Conservation (phyloP, 495 filamentous ascomycete species). For the Penicillium salamii region DNA sequence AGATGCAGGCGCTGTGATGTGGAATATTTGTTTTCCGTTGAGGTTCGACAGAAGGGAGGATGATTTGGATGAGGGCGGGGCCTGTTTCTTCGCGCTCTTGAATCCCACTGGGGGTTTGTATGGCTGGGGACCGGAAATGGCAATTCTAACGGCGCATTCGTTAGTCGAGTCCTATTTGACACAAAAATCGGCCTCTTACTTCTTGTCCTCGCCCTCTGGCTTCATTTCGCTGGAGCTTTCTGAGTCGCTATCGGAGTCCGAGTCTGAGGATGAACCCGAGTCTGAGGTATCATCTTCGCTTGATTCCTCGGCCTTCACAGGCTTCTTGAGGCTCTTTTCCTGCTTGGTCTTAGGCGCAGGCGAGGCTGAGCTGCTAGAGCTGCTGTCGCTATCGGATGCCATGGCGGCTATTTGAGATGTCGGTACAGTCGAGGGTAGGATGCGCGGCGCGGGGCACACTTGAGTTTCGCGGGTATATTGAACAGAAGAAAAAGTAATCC, state of each 20-base stretch:
- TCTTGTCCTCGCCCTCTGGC: slow-evolving; percentile 19
- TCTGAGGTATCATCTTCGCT: slow-evolving; percentile 21
- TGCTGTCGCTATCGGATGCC: slow-evolving; percentile 33
- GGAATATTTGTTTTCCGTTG: slow-evolving; percentile 42
- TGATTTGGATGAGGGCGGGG: slow-evolving; percentile 31
- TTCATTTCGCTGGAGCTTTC: slow-evolving; percentile 36
- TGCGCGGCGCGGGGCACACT: slow-evolving; percentile 1
- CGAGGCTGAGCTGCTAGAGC: slow-evolving; percentile 31
- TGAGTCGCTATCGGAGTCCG: slow-evolving; percentile 28
- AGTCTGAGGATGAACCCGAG: slow-evolving; percentile 26
- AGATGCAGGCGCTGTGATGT: slow-evolving; percentile 43
- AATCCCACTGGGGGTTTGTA: slow-evolving; percentile 45
- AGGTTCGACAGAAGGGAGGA: slow-evolving; percentile 41
- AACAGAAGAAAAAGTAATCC: too few species aligned
- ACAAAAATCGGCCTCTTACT: slow-evolving; percentile 14
- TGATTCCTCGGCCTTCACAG: slow-evolving; percentile 25
- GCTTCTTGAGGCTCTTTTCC: slow-evolving; percentile 26
- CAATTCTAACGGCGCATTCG: slow-evolving; percentile 8
- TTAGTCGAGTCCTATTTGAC: background rate
- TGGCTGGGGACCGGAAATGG: slow-evolving; percentile 24
- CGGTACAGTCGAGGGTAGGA: background rate
- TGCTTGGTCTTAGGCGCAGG: slow-evolving; percentile 27
- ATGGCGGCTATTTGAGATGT: slow-evolving; percentile 21
- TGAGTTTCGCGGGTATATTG: background rate
- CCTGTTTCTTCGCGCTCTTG: slow-evolving; percentile 35